Base-by-base conservation (phyloP, 768 basidiomycete species). In the Phlebiopsis gigantea region DNA sequence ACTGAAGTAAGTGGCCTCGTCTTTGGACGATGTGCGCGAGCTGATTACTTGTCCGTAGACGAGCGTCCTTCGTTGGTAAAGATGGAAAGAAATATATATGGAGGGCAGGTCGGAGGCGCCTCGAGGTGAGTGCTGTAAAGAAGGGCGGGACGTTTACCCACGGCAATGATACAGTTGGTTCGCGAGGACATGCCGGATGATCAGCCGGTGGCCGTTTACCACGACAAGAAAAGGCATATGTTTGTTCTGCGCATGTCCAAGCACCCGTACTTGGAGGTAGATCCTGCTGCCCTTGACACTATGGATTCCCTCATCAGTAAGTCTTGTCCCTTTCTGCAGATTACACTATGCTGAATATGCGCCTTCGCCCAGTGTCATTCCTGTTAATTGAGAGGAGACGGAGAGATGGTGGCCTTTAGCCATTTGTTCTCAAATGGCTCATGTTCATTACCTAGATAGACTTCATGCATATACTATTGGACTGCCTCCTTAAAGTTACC, bases 281-380 rank as follows among this genome's bases (percentile, higher is more conserved):
- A 72, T 42, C 56, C 65, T 29, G 65, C 64, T n/a, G 62, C 67
- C 17, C 21, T 70, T 50, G 67, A 70, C 21, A 69, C 71, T 5
- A 31, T 74, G 43, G 74, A 77, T 50, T 62, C 68, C 8, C 66
- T 76, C 46, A 67, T 75, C 59, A 46, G 74, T 73, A 31, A 19
- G 70, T 65, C 5, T 24, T 12, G 25, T 14, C 4, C 14, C 17
- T 22, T 39, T 19, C 19, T 15, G 19, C 46, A 17, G 41, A 12
- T 57, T 39, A 25, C n/a, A 39, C 29, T 46, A 22, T 39, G 19
- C 34, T 46, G 34, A 31, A 39, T 39, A 21, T 24, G 12, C 46
- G 29, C 14, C 29, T 21, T 43, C 42, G 8, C 14, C 0, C 48
- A 74, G 72, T 71, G 19, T 73, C 73, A 8, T 63, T 69, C 49